Evolutionary conservation across 345 rosid species (phyloP).

Genomic region (Gossypium ekmanianum): DNA sequence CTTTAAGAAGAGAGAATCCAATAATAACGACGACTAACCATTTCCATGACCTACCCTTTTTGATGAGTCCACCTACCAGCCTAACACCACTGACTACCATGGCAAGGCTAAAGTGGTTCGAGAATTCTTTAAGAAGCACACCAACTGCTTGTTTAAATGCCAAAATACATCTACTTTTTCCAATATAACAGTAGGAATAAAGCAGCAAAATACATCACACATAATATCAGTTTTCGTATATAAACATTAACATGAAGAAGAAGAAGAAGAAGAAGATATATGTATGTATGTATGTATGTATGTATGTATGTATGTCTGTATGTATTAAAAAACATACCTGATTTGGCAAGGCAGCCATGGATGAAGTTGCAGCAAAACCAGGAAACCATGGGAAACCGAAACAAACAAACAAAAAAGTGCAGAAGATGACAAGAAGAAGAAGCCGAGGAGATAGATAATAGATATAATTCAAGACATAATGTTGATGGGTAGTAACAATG

Average conservation of each 20-base stretch:
- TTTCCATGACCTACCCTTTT: too few relatives aligned
- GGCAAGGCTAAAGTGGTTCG: too few relatives aligned
- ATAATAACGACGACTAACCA: too few relatives aligned
- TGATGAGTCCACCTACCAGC: too few relatives aligned
- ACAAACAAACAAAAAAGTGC: neutral
- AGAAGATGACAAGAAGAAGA: conserved; percentile 14
- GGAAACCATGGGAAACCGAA: neutral
- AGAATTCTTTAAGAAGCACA: neutral
- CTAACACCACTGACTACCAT: too few relatives aligned
- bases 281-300: too few relatives aligned
- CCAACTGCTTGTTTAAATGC: neutral
- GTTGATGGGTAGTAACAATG: neutral
- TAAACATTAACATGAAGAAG: neutral
- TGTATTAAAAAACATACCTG: neutral
- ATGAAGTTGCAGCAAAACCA: neutral
- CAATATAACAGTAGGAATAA: neutral
- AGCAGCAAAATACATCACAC: neutral
- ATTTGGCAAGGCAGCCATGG: conserved; percentile 9
- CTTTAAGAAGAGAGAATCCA: too few relatives aligned
- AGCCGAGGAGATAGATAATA: neutral
- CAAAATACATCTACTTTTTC: neutral
- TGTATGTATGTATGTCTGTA: neutral
- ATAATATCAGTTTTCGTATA: neutral
- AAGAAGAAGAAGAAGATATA: neutral
- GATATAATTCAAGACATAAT: neutral